Base-by-base conservation (phyloP, 768 basidiomycete genomes). In the Boletellus sp. region DNA sequence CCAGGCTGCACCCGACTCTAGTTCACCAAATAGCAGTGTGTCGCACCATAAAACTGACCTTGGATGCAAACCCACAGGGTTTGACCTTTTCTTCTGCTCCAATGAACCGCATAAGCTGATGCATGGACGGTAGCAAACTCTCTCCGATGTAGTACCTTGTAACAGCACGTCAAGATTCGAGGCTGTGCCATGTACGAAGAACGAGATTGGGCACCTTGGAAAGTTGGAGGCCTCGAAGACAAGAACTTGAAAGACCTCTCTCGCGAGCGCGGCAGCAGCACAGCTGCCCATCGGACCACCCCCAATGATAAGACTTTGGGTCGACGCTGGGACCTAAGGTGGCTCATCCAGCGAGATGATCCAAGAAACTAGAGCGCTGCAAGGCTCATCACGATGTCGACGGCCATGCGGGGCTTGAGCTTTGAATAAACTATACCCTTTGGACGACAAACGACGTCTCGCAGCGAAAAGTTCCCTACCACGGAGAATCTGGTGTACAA, bases 61-160 rank as follows among this genome's bases (percentile, higher is more conserved):
- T 47, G 16, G 40, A 4, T 11, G 39, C 26, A 15, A 47, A 47
- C 12, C 47, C 47, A 19, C 17, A n/a, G 6, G 32, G 8, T 31
- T 35, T 36, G 37, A 48, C 41, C n/a, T 26, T 26, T 26, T 44
- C 36, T 15, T 45, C 43, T 5, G 37, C 42, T 7, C 22, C 31
- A 15, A 50, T 50, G 36, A 41, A 52, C 10, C 45, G 26, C 33
- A 45, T 10, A 42, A 44, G 39, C 17, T 31, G 38, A 16, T 37
- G 28, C 1, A 44, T 23, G 8, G 40, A 48, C 3, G 47, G 39
- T 4, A 48, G 16, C 22, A 48, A 20, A 19, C 47, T 48, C 10
- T 48, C 47, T 11, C 47, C 47, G 20, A 48, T 35, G 47, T 48
- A 39, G 36, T 48, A 48, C 16, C 46, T 47, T 26, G 20, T n/a